phyloP scores from a whole-genome alignment of 352 stramenopile species.

The Phytopythium mirpurense region DNA sequence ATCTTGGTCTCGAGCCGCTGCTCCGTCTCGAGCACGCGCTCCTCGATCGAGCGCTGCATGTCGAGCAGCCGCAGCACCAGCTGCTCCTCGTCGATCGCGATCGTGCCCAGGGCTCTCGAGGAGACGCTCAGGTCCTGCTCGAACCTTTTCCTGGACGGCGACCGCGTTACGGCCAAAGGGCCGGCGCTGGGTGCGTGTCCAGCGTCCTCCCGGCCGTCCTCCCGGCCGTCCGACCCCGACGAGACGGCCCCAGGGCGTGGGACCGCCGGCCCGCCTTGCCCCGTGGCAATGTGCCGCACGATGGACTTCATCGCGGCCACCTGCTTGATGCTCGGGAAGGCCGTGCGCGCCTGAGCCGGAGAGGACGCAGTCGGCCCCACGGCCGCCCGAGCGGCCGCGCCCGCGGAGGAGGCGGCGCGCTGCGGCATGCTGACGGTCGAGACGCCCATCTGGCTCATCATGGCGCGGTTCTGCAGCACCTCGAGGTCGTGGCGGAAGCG shows the following conservation, averaged over 20 bases:
- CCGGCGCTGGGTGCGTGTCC: not conserved
- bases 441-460: slow-evolving; percentile 32
- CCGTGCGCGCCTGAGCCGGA: not conserved
- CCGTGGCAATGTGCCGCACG: not conserved
- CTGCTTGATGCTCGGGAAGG: slow-evolving; percentile 1
- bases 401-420: not conserved
- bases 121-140: slow-evolving; percentile 1
- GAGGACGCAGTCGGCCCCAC: not conserved
- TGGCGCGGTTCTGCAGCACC: slow-evolving; percentile 62
- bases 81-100: slow-evolving; percentile 29
- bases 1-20: slow-evolving; percentile 64
- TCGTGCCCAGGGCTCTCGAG: not conserved
- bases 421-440: slow-evolving; percentile 14
- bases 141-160: not conserved
- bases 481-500: slow-evolving; percentile 70
- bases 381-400: no score
- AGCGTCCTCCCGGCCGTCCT: not conserved
- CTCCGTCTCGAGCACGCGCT: slow-evolving; percentile 53
- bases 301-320: slow-evolving; percentile 1
- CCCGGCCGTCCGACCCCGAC: no score
- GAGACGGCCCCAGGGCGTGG: not conserved
- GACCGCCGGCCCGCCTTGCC: not conserved
- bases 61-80: slow-evolving; percentile 42
- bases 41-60: slow-evolving; percentile 58
- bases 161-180: not conserved